These are phyloP conservation scores for Talaromyces piceae DNA, from an alignment of 2,329 filamentous ascomycete species.

Conservation along the genomic window DNA sequence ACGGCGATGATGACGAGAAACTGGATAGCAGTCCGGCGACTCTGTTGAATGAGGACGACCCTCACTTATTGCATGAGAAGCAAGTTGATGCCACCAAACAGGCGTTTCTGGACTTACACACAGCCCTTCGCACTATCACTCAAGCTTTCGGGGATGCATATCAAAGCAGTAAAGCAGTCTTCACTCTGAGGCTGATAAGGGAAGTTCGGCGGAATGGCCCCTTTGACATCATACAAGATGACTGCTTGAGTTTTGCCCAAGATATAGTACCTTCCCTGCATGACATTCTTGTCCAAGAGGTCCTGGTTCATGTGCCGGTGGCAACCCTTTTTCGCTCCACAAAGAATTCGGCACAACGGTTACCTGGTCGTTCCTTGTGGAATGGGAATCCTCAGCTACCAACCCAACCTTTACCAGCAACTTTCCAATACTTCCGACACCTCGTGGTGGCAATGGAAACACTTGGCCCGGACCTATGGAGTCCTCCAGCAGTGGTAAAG, in stretches of 20 bases:
- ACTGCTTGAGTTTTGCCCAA: conserved; percentile 46
- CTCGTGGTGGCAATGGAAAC: conserved; percentile 61
- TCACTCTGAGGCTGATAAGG: conserved; percentile 65
- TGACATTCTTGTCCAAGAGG: conserved; percentile 48
- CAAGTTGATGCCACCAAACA: conserved; percentile 50
- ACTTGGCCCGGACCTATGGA: conserved; percentile 75
- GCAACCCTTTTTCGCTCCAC: conserved; percentile 32
- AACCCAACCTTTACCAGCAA: conserved; percentile 65
- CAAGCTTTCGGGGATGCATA: conserved; percentile 40
- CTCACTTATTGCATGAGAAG: conserved; percentile 53
- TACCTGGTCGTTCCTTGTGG: conserved; percentile 66
- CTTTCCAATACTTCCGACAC: conserved; percentile 64
- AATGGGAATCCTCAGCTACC: conserved; percentile 70
- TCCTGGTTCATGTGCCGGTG: conserved; percentile 39
- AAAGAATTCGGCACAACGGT: conserved; percentile 26
- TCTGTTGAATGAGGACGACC: conserved; percentile 65
- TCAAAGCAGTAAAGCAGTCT: conserved; percentile 48
- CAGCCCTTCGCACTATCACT: conserved; percentile 35
- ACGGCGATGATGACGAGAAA: conserved; percentile 31
- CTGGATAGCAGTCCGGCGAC: conserved; percentile 25
- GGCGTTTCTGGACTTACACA: conserved; percentile 50
- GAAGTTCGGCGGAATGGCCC: conserved; percentile 65
- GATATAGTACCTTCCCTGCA: conserved; percentile 60
- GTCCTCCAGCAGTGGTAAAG: conserved; percentile 53
- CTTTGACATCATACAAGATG: conserved; percentile 33